These are phyloP conservation scores for Lactarius hengduanensis DNA, from an alignment of 768 basidiomycete species.

Conservation along the genomic window DNA sequence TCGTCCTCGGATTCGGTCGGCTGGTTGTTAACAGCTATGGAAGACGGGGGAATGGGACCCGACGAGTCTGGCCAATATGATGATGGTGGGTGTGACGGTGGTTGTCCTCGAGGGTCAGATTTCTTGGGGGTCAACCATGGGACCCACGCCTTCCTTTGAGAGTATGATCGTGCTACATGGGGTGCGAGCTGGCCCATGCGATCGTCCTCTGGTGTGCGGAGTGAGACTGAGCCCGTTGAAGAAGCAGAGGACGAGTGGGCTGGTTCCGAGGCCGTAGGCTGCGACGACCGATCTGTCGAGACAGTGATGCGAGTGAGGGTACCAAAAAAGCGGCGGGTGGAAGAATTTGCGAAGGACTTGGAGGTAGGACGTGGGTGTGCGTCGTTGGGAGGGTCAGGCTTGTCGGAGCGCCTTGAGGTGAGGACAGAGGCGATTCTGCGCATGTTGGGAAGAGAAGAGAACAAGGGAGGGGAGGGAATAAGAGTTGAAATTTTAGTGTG, in stretches of 20 bases:
- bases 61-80: constrained; percentile 15
- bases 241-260: constrained; percentile 57
- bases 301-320: constrained; percentile 33
- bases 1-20: constrained; percentile 27
- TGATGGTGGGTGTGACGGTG: background rate
- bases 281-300: constrained; percentile 32
- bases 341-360: constrained; percentile 10
- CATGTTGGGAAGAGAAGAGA: constrained; percentile 40
- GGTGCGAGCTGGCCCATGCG: constrained; percentile 33
- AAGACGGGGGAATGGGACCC: constrained; percentile 2
- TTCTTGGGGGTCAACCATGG: constrained; percentile 50
- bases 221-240: constrained; percentile 46
- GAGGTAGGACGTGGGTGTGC: constrained; percentile 35
- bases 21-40: background rate
- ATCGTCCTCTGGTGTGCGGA: constrained; percentile 62
- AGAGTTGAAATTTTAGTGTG: background rate
- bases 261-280: constrained; percentile 35
- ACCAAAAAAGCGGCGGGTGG: constrained; percentile 19
- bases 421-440: constrained; percentile 63
- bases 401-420: constrained; percentile 39
- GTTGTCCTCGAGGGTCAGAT: constrained; percentile 2
- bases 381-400: constrained; percentile 32
- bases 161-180: constrained; percentile 33
- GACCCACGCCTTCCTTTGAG: constrained; percentile 47
- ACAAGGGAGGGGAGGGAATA: background rate